Base-by-base conservation (phyloP, 1,284 basidiomycete species). In the Cutaneotrichosporon arboriforme region DNA sequence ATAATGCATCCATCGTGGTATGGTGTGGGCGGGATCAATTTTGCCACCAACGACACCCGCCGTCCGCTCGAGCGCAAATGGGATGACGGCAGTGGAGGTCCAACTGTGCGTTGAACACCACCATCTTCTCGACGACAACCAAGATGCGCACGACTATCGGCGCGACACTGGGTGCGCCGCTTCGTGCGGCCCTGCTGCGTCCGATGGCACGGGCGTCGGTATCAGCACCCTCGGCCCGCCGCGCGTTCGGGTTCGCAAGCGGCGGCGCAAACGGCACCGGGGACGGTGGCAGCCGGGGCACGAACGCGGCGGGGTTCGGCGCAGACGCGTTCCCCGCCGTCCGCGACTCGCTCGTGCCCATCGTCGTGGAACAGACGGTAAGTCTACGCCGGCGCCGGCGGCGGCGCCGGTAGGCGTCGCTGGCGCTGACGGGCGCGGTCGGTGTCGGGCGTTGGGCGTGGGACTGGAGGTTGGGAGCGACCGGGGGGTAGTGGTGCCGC, bases 311-410 rank as follows among this genome's bases (percentile, higher is more conserved):
- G 22, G 39, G 47, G 17, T 42, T 40, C 21, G 51, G 51, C 15
- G 47, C 46, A 21, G 51, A 45, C 22, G 22, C 34, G 12, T 37
- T 18, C 23, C 69, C 69, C 4, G 69, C 67, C 5, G 56, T 70
- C 1, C 48, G 65, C 21, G 68, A 63, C 52, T 44, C 64, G 14
- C 79, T 93, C 47, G 88, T 94, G 21, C 90, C 90, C 8, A 91
- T 92, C 48, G 90, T 96, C 43, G 88, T 94, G 58, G 90, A 93
- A 65, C 88, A 93, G 73, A 93, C 90, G 43, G 80, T 74, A 13
- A 18, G 36, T 15, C n/a, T n/a, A n/a, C n/a, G n/a, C n/a, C n/a
- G n/a, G n/a, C n/a, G n/a, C n/a, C n/a, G n/a, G n/a, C 4, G 7
- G 21, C 12, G 37, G 3, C 46, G 12, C n/a, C n/a, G n/a, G n/a